Conservation (phyloP, 495 filamentous ascomycete genomes). For the Lentithecium fluviatile region DNA sequence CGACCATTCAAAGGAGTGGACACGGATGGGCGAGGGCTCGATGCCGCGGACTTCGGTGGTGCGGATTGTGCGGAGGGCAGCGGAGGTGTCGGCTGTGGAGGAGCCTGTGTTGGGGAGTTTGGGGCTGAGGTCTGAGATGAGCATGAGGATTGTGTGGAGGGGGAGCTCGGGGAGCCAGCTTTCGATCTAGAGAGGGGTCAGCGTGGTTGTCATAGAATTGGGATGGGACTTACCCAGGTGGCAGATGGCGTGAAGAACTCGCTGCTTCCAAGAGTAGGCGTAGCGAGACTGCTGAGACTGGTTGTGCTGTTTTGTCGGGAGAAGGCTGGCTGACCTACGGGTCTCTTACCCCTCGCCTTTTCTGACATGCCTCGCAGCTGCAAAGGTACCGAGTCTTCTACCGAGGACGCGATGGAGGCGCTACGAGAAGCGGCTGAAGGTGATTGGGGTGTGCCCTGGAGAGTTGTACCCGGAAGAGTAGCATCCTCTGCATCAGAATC, state of each 20-base stretch:
- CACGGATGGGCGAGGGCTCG: constrained; percentile 71
- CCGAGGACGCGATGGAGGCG: constrained; percentile 67
- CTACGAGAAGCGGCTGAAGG: constrained; percentile 65
- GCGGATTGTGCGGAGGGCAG: constrained; percentile 35
- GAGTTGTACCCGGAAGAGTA: constrained; percentile 41
- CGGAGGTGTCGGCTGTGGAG: constrained; percentile 41
- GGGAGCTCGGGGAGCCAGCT: constrained; percentile 91
- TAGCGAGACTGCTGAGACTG: constrained; percentile 69
- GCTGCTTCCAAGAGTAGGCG: constrained; percentile 50
- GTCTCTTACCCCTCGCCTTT: constrained; percentile 95
- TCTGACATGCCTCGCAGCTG: constrained; percentile 97
- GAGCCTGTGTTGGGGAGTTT: constrained; percentile 49
- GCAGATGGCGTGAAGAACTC: constrained; percentile 75
- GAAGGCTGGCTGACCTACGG: constrained; percentile 77
- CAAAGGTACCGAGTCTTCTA: constrained; percentile 79
- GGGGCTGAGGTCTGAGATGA: constrained; percentile 61
- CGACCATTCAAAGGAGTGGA: constrained; percentile 95
- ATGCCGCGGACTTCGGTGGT: constrained; percentile 54
- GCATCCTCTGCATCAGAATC: constrained; percentile 69
- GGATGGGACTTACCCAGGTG: constrained; percentile 58
- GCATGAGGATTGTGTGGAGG: constrained; percentile 81
- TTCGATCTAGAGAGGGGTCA: constrained; percentile 66
- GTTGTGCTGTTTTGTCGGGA: constrained; percentile 90
- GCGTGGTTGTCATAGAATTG: neutral
- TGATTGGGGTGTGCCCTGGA: constrained; percentile 49